These are phyloP conservation scores for Blastobotrys robertii DNA, from an alignment of 805 yeast species.

Conservation along the genomic window DNA sequence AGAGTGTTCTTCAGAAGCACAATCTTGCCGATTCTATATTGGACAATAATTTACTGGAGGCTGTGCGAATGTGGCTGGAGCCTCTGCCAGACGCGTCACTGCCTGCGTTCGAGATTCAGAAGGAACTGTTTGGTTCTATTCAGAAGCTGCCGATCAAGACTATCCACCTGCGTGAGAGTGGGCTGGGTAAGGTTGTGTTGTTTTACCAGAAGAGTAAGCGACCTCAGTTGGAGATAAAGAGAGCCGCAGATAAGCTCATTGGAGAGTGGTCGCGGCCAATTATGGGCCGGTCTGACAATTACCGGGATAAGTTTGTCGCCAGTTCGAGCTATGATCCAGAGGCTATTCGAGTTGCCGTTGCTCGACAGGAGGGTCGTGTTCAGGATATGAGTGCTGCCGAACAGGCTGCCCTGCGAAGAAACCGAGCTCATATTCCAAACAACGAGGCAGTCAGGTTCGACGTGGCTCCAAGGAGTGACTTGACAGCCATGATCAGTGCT, in stretches of 20 bases:
- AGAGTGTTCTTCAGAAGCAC: constrained; percentile 64
- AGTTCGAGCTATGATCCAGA: constrained; percentile 47
- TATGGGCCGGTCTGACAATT: constrained; percentile 89
- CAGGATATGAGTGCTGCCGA: constrained; percentile 40
- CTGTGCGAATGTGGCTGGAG: constrained; percentile 93
- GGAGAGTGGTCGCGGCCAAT: constrained; percentile 99
- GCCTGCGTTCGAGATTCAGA: constrained; percentile 96
- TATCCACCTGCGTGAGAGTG: constrained; percentile 87
- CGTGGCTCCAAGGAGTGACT: constrained; percentile 68
- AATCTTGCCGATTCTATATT: constrained; percentile 84
- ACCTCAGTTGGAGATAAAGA: constrained; percentile 78
- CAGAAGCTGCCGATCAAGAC: constrained; percentile 84
- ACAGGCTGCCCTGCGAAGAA: constrained; percentile 82
- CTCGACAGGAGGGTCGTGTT: constrained; percentile 22
- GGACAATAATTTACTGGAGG: constrained; percentile 87
- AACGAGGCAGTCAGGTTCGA: constrained; percentile 82
- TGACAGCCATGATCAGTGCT: constrained; percentile 20
- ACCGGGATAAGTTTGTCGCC: constrained; percentile 73
- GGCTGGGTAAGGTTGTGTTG: constrained; percentile 86
- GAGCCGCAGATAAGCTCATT: constrained; percentile 80
- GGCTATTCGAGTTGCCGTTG: constrained; percentile 11
- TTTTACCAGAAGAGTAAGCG: constrained; percentile 85
- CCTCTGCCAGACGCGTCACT: constrained; percentile 96
- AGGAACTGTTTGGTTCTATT: constrained; percentile 67
- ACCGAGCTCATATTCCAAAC: constrained; percentile 93